Base-by-base conservation (phyloP, 441 rosid genomes). In the Adansonia grandidieri region DNA sequence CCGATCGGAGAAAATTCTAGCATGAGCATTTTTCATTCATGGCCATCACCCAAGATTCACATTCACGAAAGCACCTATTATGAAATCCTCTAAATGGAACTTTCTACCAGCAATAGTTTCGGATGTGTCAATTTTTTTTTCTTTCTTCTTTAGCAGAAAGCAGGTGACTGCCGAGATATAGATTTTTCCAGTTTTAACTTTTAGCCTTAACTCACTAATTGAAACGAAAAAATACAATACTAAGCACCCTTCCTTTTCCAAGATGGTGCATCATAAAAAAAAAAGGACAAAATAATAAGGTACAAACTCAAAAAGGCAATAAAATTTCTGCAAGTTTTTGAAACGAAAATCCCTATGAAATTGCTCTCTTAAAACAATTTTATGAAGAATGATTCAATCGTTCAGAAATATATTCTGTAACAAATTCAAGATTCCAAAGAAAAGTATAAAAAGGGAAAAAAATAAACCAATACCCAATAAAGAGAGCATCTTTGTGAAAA, bases 381-480 rank as follows among this genome's bases (percentile, higher is more conserved):
- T n/a, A 5, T 40, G 50, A 54, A 54, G 64, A 37, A 54, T 54
- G 63, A 72, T 72, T 54, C 28, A 54, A n/a, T n/a, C 4, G 17
- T 54, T 54, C 47, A n/a, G n/a, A 54, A 37, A 10, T 45, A 72
- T 40, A 56, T 11, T 17, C 48, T 40, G 45, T 56, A 37, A 48
- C 64, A 56, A 72, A 54, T 72, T 54, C 50, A 37, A 72, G 50
- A 72, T 72, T 72, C 50, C 32, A n/a, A 72, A 54, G 48, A 53
- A n/a, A 32, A 71, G 60, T 51, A 53, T 32, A 71, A n/a, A 57
- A 71, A 54, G 2, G 1, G 14, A 14, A 4, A 54, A 54, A 53
- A 54, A 37, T 1, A 51, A 71, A 71, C 20, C 51, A 71, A 53
- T 1, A 5, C 47, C 24, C 24, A 28, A 64, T 0, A 63, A 40